Base-by-base conservation (phyloP, 106 monocot genomes). In the Cymbidium sinense region DNA sequence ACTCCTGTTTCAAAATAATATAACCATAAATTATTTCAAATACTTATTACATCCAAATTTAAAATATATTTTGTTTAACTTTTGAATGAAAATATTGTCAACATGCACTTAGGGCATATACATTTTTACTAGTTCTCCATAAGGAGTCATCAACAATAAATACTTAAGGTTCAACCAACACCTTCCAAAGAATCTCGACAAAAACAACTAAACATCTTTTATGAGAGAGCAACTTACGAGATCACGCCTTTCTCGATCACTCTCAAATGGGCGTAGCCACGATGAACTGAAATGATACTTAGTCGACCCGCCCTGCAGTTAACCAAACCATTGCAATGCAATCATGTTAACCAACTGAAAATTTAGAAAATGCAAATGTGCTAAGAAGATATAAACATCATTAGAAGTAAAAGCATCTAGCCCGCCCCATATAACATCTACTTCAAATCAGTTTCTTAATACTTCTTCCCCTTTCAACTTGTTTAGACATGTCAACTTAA, bases 231-330 rank as follows among this genome's bases (percentile, higher is more conserved):
- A 82, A 82, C 96, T 91, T 73, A 96, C 96, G 85, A 98, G 94
- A 79, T 98, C 98, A 74, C 98, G 91, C 15, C 94, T 92, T 86
- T 98, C 98, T 82, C 94, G 83, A 78, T 98, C 98, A 83, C 98
- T 98, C 84, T 98, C 88, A 74, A 94, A 94, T 78, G 94, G 82
- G 20, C 76, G 91, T 23, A 98, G 64, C 94, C 92, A 98, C 82
- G 82, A 92, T 61, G 92, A 92, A 65, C 76, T 92, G 70, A 98
- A 50, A 70, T 94, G 98, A 83, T 98, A 98, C 70, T 92, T 98
- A 64, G 88, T 83, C 1, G 98, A 88, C 79, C 98, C 98, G 79
- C 98, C 92, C 94, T 96, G 83, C 50, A 79, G n/a, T 78, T 11
- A 72, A 36, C 30, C 78, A 89, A 70, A 84, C n/a, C 19, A 80